Base-by-base conservation (phyloP, 2,329 filamentous ascomycete species). In the Penicillium sp. region DNA sequence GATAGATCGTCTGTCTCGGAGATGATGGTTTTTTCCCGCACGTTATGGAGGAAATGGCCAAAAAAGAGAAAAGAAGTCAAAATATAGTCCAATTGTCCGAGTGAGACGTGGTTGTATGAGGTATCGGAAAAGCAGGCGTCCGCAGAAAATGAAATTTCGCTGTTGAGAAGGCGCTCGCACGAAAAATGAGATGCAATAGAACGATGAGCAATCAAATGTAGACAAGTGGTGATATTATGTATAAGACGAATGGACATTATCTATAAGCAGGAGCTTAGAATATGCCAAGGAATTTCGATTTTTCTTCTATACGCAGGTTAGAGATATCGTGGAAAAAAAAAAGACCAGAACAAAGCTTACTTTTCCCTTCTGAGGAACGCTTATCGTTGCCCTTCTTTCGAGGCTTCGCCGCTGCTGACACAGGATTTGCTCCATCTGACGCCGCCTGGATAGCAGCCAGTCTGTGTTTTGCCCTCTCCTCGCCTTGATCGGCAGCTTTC, bases 401-500 rank as follows among this genome's bases (percentile, higher is more conserved):
- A 55, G 62, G 43, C 45, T 60, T 24, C 56, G 62, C 63, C 30
- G 63, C 63, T 24, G 63, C 63, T 24, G 65, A 65, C 11, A 61
- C 64, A 28, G 72, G 71, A 57, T 71, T 69, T 3, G 66, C 77
- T 3, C 83, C 84, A 4, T 82, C 81, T 5, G 92, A 89, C 11
- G 94, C 93, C 8, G 89, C 88, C 60, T 89, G 84, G 60, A 99
- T 99, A 42, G 91, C 90, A 20, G 88, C 85, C 53, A 99, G 80
- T 24, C 94, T 84, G 66, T 94, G 88, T 71, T 88, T 93, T 51
- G 94, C 94, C 57, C 91, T 85, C 65, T 94, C 90, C 66, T 97
- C 92, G 47, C 93, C 94, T 50, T 90, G 84, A 63, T 96, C 93
- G 16, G 94, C 93, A 5, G 94, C 94, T 73, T 90, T 90, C 64